Conservation (phyloP, 2,329 filamentous ascomycete genomes). For the Kalmusia sp. region DNA sequence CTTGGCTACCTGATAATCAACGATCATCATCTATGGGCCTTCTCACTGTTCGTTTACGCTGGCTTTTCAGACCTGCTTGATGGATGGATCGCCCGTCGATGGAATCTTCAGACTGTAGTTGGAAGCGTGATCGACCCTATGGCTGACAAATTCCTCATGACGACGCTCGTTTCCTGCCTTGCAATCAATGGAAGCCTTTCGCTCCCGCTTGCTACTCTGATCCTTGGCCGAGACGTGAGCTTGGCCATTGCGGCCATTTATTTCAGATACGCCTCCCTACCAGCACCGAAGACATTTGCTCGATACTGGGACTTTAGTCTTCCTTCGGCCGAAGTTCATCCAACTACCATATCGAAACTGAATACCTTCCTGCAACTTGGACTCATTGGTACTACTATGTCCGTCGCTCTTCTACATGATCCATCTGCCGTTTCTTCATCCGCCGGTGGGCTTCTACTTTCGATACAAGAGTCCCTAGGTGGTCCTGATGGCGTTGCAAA, state of each 20-base stretch:
- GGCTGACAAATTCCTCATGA: slow-evolving; percentile 97
- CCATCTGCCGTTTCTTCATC: slow-evolving; percentile 61
- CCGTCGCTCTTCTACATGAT: slow-evolving; percentile 74
- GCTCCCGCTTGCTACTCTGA: slow-evolving; percentile 85
- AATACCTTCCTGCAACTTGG: slow-evolving; percentile 93
- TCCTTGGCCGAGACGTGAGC: slow-evolving; percentile 85
- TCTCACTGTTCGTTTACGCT: slow-evolving; percentile 90
- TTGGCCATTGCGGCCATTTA: slow-evolving; percentile 88
- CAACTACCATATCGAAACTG: slow-evolving; percentile 82
- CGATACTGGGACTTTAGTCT: slow-evolving; percentile 98
- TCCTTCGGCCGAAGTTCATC: slow-evolving; percentile 82
- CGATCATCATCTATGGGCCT: slow-evolving; percentile 77
- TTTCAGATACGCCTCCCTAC: slow-evolving; percentile 93
- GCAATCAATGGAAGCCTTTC: slow-evolving; percentile 84
- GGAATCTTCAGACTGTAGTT: slow-evolving; percentile 89
- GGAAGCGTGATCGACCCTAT: slow-evolving; percentile 89
- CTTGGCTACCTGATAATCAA: slow-evolving; percentile 90
- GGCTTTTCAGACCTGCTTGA: slow-evolving; percentile 91
- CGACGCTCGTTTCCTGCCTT: slow-evolving; percentile 83
- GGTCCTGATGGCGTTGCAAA: slow-evolving; percentile 44
- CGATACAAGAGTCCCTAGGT: slow-evolving; percentile 35
- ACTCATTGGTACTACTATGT: slow-evolving; percentile 83
- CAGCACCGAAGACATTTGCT: slow-evolving; percentile 87
- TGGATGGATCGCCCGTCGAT: slow-evolving; percentile 89
- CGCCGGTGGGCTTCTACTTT: slow-evolving; percentile 30